Conservation (phyloP, 2,329 filamentous ascomycete genomes). For the Sporothrix inflata region DNA sequence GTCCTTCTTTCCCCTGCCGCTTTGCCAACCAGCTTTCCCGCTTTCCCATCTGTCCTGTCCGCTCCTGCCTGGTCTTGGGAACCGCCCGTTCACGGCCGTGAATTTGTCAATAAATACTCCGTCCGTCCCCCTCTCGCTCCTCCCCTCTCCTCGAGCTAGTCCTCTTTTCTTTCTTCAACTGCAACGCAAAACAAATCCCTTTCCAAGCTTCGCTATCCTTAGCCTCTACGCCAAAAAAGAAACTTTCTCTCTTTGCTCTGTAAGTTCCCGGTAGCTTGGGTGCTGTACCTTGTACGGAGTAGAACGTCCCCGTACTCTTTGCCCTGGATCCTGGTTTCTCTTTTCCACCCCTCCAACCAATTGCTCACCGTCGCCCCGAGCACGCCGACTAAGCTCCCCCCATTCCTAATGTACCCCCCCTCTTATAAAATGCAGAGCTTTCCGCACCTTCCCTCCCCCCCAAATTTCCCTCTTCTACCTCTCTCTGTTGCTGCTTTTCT, state of each 20-base stretch:
- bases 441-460: not conserved
- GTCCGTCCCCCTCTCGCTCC: slow-evolving; percentile 14
- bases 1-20: not conserved
- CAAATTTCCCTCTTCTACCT: not conserved
- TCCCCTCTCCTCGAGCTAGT: slow-evolving; percentile 19
- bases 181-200: slow-evolving; percentile 7
- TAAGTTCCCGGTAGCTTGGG: slow-evolving; percentile 14
- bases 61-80: slow-evolving; percentile 5
- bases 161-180: slow-evolving; percentile 14
- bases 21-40: slow-evolving; percentile 7
- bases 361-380: slow-evolving; percentile 6
- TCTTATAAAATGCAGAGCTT: slow-evolving; percentile 19
- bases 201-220: slow-evolving; percentile 7
- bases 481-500: not conserved
- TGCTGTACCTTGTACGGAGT: not conserved
- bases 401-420: not conserved
- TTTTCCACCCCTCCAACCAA: not conserved
- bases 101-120: slow-evolving; percentile 28
- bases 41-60: not conserved
- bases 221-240: slow-evolving; percentile 7
- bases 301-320: not conserved
- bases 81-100: slow-evolving; percentile 2
- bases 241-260: not conserved
- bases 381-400: slow-evolving; percentile 16
- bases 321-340: not conserved